Percentiles rank a stretch among this genome's conserved stretches.
Evolutionary conservation across 257 asterid species (phyloP).

Genomic region (Penstemon davidsonii): DNA sequence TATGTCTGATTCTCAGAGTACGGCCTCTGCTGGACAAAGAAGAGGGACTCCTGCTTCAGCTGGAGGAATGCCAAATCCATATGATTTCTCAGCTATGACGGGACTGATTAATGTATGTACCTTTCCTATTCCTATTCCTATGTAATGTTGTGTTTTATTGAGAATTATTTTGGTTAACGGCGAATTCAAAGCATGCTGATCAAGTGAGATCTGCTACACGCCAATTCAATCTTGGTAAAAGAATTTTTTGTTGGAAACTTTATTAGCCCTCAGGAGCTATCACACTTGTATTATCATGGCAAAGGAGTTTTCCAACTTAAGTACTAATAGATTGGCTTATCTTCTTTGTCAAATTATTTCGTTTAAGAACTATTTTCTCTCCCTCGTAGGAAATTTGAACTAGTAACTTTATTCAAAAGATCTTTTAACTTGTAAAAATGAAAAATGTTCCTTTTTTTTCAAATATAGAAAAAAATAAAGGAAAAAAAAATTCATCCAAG

Average conservation of each 20-base stretch:
- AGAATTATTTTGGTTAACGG: neutral
- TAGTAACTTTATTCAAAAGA: neutral
- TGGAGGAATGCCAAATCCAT: neutral
- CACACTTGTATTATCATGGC: neutral
- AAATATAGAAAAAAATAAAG: neutral
- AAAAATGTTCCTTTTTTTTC: neutral
- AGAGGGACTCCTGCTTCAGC: neutral
- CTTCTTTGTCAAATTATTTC: too few relatives aligned
- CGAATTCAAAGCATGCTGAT: slow-evolving; percentile 15
- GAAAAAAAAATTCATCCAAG: neutral
- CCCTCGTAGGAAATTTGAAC: neutral
- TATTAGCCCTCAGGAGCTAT: neutral
- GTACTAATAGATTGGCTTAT: neutral
- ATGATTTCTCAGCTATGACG: neutral
- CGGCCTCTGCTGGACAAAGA: neutral
- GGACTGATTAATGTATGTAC: slow-evolving; percentile 43
- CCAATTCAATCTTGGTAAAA: neutral
- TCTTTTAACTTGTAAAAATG: neutral
- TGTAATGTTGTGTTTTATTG: neutral
- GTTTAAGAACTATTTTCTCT: neutral
- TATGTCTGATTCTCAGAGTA: neutral
- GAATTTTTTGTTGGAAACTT: neutral
- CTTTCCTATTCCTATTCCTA: neutral
- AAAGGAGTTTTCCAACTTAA: neutral
- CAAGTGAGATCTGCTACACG: neutral